Base-by-base conservation (phyloP, 257 asterid species). In the Penstemon newberryi region DNA sequence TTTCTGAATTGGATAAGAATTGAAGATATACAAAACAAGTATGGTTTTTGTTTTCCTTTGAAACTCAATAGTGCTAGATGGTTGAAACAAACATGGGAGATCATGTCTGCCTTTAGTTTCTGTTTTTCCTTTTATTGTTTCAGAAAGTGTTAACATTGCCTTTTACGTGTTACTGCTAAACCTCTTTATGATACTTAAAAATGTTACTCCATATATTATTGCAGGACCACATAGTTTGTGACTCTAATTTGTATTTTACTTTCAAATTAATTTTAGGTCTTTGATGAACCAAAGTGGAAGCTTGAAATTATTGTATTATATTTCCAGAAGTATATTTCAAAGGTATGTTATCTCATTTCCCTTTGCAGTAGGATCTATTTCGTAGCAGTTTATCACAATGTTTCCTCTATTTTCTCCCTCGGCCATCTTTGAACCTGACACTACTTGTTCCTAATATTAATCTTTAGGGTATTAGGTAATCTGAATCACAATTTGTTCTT, bases 241-340 rank as follows among this genome's bases (percentile, higher is more conserved):
- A 70, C 65, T 61, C 41, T 66, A 38, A 55, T 60, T 60, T 60
- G 38, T 18, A 51, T 60, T 65, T 46, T n/a, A 49, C 53, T 49
- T 58, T 54, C 70, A 60, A 73, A 68, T 55, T 67, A 70, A 56
- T 71, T 72, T 50, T 81, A 90, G 99, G 81, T 73, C 69, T 80
- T 93, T 76, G 96, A 90, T 81, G 88, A 79, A 57, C 90, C 87
- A 8, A 79, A 77, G 57, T 73, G 79, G 88, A 90, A 82, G 82
- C 94, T 90, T 62, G 79, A 85, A 65, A 76, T 89, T 51, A 75
- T 87, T 63, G 77, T 85, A 65, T 88, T 84, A 69, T 89, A 85
- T 81, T 86, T 93, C 79, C 95, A 73, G 74, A 93, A 90, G 86
- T 93, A 88, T 77, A 85, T 84, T 19, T 81, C 91, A 1, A 85